Evolutionary conservation across 345 rosid species (phyloP).

Genomic region (Populus alba): DNA sequence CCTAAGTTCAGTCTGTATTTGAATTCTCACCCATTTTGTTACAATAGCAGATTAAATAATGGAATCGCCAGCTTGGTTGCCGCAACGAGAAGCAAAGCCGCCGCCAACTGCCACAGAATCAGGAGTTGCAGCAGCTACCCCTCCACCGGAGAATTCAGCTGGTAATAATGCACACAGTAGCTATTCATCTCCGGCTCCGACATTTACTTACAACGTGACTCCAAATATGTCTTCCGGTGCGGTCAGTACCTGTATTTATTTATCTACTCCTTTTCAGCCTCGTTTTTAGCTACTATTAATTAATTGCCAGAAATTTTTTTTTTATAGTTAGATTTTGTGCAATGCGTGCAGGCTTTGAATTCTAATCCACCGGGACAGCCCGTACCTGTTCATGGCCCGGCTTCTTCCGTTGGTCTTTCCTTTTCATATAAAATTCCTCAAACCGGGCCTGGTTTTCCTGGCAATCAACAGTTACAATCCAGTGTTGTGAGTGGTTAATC

Average conservation of each 20-base stretch:
- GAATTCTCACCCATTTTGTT: background rate
- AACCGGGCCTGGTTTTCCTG: slow-evolving; percentile 12
- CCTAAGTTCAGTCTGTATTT: background rate
- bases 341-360: slow-evolving; percentile 18
- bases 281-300: too few relatives aligned
- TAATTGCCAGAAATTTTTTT: too few relatives aligned
- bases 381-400: slow-evolving; percentile 18
- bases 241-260: background rate
- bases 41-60: background rate
- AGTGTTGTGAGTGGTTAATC: slow-evolving; percentile 25
- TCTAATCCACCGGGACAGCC: slow-evolving; percentile 16
- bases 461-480: slow-evolving; percentile 20
- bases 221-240: background rate
- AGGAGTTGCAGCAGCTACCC: background rate
- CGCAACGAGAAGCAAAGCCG: background rate
- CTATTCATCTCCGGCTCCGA: background rate
- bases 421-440: slow-evolving; percentile 26
- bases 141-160: background rate
- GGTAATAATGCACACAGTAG: background rate
- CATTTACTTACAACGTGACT: background rate
- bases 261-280: too few relatives aligned
- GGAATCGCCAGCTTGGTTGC: background rate
- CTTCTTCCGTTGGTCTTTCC: slow-evolving; percentile 11
- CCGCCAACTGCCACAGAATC: background rate
- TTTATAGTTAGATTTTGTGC: too few relatives aligned